phyloP scores from a whole-genome alignment of 345 rosid species.

The Eucalyptus pauciflora region DNA sequence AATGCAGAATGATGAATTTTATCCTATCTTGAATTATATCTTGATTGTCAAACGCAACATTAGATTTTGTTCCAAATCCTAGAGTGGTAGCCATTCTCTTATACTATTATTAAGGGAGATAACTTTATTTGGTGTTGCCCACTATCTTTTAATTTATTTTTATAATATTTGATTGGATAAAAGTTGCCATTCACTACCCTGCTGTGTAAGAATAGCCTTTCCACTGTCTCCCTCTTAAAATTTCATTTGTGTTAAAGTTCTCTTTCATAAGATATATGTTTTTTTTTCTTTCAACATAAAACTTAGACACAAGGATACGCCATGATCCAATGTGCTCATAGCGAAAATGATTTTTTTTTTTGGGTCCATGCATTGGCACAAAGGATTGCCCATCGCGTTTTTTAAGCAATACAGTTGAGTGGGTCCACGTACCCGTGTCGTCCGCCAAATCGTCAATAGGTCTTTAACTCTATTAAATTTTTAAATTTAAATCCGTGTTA shows the following conservation, averaged over 20 bases:
- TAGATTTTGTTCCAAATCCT: not conserved
- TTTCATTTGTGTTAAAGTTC: not conserved
- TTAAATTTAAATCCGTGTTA: not conserved
- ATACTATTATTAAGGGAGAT: not conserved
- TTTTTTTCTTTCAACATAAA: not conserved
- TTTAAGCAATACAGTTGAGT: not conserved
- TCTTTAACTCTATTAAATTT: not conserved
- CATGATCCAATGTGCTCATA: not conserved
- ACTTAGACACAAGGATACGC: not conserved
- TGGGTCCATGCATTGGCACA: not conserved
- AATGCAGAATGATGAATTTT: rapidly evolving
- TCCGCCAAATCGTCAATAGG: not conserved
- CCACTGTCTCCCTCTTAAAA: not conserved
- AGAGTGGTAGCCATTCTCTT: not conserved
- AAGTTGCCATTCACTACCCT: not conserved
- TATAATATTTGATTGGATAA: not conserved
- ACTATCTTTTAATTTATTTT: not conserved
- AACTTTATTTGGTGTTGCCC: not conserved
- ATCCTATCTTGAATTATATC: too few relatives aligned
- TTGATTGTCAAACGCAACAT: too few relatives aligned
- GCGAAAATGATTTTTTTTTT: not conserved
- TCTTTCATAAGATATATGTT: not conserved
- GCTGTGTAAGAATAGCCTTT: not conserved
- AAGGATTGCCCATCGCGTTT: not conserved
- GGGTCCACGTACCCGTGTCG: not conserved